These are phyloP conservation scores for Aspergillus sp. DNA, from an alignment of 2,329 filamentous ascomycete genomes.

Conservation along the genomic window DNA sequence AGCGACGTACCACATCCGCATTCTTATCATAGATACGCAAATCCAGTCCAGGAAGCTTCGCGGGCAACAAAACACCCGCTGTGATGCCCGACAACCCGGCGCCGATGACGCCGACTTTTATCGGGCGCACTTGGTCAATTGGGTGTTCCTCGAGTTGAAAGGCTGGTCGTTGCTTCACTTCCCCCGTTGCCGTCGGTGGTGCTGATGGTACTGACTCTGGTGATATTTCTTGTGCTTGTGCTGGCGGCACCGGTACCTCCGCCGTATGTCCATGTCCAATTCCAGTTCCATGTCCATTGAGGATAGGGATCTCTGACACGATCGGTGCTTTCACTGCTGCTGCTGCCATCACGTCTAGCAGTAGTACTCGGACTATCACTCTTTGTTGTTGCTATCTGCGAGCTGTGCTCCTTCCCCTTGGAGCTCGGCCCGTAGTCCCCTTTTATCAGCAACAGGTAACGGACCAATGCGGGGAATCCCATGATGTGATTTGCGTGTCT, in stretches of 20 bases:
- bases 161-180: conserved; percentile 13
- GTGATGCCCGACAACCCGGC: conserved; percentile 67
- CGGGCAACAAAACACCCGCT: conserved; percentile 68
- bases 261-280: background rate
- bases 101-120: conserved; percentile 66
- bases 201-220: no score
- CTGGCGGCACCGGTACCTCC: no score
- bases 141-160: conserved; percentile 50
- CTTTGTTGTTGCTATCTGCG: background rate
- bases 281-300: conserved; percentile 3
- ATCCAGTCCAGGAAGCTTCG: conserved; percentile 69
- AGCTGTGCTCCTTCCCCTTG: background rate
- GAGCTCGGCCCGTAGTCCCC: background rate
- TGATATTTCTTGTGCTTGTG: no score
- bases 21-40: conserved; percentile 73
- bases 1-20: conserved; percentile 66
- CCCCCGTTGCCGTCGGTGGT: conserved; percentile 1
- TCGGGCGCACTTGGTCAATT: conserved; percentile 54
- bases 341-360: conserved; percentile 13
- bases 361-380: background rate
- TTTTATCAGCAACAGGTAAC: conserved; percentile 8
- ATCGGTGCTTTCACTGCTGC: conserved; percentile 17
- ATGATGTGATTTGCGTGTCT: background rate
- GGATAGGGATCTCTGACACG: conserved; percentile 8
- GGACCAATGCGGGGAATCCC: conserved; percentile 12